A percentile compares a stretch with the other conserved stretches of the same genome.
Conservation (phyloP, 164 flowering plant genomes). For the Umbilicus rupestris region DNA sequence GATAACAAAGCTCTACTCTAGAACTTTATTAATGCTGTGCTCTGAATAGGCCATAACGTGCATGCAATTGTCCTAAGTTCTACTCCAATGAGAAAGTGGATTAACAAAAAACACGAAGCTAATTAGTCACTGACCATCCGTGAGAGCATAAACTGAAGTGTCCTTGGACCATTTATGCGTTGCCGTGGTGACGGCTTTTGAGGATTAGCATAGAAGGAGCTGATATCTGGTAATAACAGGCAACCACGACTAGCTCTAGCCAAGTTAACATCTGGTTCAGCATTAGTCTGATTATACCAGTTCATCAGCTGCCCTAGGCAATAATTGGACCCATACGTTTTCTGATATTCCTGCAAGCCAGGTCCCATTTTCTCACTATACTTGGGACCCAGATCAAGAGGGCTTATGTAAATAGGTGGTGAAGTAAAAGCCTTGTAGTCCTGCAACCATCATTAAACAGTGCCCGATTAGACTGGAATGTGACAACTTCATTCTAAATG, state of each 20-base stretch:
- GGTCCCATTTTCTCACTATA: slow-evolving; percentile 62
- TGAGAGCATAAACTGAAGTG: slow-evolving; percentile 61
- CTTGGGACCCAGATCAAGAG: slow-evolving; percentile 91
- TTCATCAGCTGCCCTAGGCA: slow-evolving; percentile 92
- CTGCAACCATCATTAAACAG: slow-evolving; percentile 30
- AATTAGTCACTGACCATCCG: slow-evolving; percentile 55
- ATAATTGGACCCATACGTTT: slow-evolving; percentile 86
- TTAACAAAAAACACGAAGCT: not conserved
- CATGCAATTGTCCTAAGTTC: not conserved
- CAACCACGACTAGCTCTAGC: slow-evolving; percentile 75
- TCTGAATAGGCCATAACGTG: no score
- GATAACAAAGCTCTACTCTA: no score
- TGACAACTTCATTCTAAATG: not conserved
- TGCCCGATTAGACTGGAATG: not conserved
- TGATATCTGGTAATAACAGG: slow-evolving; percentile 68
- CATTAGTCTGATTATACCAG: slow-evolving; percentile 77
- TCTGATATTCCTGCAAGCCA: slow-evolving; percentile 63
- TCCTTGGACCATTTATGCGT: slow-evolving; percentile 73
- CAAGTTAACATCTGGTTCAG: slow-evolving; percentile 70
- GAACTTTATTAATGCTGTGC: no score
- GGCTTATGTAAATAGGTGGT: slow-evolving; percentile 85
- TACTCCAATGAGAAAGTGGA: not conserved
- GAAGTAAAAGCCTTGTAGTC: slow-evolving; percentile 76
- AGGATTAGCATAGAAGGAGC: slow-evolving; percentile 75
- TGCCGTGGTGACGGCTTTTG: slow-evolving; percentile 64